Conservation (phyloP, 2,329 filamentous ascomycete species). For the Chalara sp. region DNA sequence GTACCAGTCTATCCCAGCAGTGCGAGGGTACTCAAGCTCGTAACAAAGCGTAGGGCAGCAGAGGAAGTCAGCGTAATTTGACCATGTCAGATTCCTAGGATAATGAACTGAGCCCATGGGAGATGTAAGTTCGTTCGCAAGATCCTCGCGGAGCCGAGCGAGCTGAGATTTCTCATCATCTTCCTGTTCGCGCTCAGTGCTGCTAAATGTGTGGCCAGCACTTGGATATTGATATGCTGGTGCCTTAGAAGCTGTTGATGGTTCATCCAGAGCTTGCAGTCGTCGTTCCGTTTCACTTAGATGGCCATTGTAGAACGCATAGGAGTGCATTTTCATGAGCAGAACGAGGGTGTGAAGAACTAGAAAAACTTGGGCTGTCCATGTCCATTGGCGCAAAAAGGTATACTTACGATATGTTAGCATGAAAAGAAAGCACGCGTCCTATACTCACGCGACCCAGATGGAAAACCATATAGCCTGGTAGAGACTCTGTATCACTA, state of each 20-base stretch:
- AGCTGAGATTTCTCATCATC: conserved; percentile 44
- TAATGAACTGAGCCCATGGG: conserved; percentile 87
- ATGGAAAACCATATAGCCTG: conserved; percentile 72
- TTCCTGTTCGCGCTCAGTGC: conserved; percentile 20
- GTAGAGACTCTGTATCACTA: conserved; percentile 75
- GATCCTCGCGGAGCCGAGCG: conserved; percentile 69
- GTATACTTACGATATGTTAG: conserved; percentile 44
- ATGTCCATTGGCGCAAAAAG: conserved; percentile 82
- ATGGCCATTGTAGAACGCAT: conserved; percentile 96
- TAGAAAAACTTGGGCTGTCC: conserved; percentile 95
- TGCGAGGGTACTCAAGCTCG: conserved; percentile 91
- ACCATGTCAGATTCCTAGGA: conserved; percentile 75
- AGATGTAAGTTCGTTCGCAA: conserved; percentile 86
- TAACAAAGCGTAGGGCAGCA: conserved; percentile 96
- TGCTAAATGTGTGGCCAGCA: conserved; percentile 16
- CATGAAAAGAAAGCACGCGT: background rate
- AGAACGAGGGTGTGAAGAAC: conserved; percentile 84
- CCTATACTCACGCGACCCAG: conserved; percentile 59
- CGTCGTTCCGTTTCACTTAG: conserved; percentile 80
- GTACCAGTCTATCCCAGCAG: conserved; percentile 64
- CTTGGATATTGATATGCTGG: conserved; percentile 72
- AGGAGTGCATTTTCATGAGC: conserved; percentile 99
- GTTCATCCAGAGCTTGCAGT: conserved; percentile 71
- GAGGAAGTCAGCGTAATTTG: conserved; percentile 81
- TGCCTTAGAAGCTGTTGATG: conserved; percentile 59